Evolutionary conservation across 2,329 filamentous ascomycete genomes (phyloP).

Genomic region (Talaromyces rugulosus): DNA sequence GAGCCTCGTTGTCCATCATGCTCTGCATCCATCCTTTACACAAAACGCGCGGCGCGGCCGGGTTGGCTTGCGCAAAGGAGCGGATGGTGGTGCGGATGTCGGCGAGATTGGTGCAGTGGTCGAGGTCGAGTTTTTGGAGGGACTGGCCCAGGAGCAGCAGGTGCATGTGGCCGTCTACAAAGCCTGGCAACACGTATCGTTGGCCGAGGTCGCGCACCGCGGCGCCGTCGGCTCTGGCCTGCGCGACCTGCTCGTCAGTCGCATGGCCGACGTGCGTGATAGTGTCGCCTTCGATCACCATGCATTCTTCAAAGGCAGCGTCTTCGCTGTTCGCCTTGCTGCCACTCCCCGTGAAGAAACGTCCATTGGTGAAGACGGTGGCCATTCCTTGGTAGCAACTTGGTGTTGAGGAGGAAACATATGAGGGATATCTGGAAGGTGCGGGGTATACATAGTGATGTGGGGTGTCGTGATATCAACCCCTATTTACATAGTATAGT

Average conservation of each 20-base stretch:
- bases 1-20: constrained; percentile 41
- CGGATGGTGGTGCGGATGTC: constrained; percentile 43
- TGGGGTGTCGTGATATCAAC: background rate
- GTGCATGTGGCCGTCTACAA: constrained; percentile 50
- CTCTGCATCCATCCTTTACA: constrained; percentile 49
- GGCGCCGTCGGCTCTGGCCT: constrained; percentile 18
- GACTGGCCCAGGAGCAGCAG: constrained; percentile 49
- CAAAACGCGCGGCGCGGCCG: constrained; percentile 38
- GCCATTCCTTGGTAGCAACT: background rate
- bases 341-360: constrained; percentile 24
- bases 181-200: constrained; percentile 41
- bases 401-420: background rate
- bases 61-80: constrained; percentile 37
- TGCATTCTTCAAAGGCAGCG: constrained; percentile 26
- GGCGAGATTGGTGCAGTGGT: constrained; percentile 38
- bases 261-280: constrained; percentile 40
- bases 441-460: background rate
- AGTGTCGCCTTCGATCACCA: constrained; percentile 38
- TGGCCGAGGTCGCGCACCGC: constrained; percentile 31
- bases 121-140: constrained; percentile 41
- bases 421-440: background rate
- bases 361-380: constrained; percentile 29
- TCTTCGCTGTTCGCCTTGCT: constrained; percentile 5
- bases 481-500: too few relatives aligned
- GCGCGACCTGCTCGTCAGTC: constrained; percentile 20